Evolutionary conservation across 1,284 basidiomycete genomes (phyloP), one percentile per base, ranked within the genome.

Genomic region (Cystobasidium slooffiae): DNA sequence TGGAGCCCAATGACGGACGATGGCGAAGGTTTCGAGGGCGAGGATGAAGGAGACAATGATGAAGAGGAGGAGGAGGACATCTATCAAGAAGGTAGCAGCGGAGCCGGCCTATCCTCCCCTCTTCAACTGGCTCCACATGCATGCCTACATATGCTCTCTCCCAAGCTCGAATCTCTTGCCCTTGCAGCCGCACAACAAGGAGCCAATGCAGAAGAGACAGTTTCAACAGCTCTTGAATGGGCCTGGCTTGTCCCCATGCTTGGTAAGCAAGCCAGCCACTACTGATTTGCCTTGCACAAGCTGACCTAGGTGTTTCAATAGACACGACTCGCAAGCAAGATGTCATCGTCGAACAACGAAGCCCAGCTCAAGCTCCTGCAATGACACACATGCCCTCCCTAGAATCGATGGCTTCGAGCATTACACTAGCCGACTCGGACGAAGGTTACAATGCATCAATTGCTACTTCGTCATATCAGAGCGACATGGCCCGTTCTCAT

Each of bases 161-260:
- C 69, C 46, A 69, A 69, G 44, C 68, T 69, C 24, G 68, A 55
- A 16, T 22, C 24, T 22, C 46, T 69, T 1, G 58, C 56, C 22
- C n/a, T 9, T 6, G 39, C 58, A 22, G 47, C 43, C 18, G 58
- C 62, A 20, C n/a, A 20, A 22, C 69, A 64, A 41, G 69, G 61
- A 22, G 18, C 31, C 12, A 12, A 46, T 6, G 61, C 46, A 9
- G 61, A 64, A 63, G 69, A 72, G 20, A 56, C 62, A 16, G 16
- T 72, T 22, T 65, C 70, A 12, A 52, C 43, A 20, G 70, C 63
- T 9, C 52, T 65, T 14, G 70, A 73, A 12, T 73, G 56, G 44
- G 70, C 70, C 41, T 73, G 70, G 70, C 62, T 73, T 0, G 52
- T 73, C 9, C 70, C 70, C 5, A 66, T 66, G 70, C 49, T 73